These are phyloP conservation scores for Phaeosphaeriaceae sp. DNA, from an alignment of 2,329 filamentous ascomycete species.

Conservation along the genomic window DNA sequence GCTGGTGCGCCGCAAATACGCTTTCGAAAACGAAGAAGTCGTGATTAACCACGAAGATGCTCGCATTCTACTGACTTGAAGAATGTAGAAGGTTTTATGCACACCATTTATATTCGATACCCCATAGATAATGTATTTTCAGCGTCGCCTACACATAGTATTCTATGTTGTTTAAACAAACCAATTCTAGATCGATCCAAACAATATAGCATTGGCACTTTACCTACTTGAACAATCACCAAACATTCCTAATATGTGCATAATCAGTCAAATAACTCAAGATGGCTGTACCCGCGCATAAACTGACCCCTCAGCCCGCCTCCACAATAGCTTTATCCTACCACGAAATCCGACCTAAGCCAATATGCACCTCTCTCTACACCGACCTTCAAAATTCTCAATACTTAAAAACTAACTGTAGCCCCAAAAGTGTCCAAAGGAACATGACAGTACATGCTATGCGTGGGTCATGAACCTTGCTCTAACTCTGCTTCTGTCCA, in stretches of 20 bases:
- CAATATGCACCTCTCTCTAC: neutral
- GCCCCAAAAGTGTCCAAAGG: neutral
- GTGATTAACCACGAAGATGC: conserved; percentile 67
- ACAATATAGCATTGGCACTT: neutral
- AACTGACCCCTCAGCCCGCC: neutral
- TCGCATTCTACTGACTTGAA: conserved; percentile 66
- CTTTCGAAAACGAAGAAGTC: conserved; percentile 63
- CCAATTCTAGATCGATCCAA: neutral
- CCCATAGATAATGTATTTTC: conserved; percentile 14
- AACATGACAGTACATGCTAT: neutral
- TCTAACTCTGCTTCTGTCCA: neutral
- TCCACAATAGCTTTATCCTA: neutral
- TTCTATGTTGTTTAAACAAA: too few species aligned
- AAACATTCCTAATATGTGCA: too few species aligned
- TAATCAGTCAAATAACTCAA: too few species aligned
- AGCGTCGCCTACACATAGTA: neutral
- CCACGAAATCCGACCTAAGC: neutral
- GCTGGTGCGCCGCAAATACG: conserved; percentile 75
- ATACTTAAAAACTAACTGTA: neutral
- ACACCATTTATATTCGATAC: conserved; percentile 24
- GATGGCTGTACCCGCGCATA: too few species aligned
- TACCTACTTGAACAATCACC: too few species aligned
- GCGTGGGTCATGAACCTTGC: neutral
- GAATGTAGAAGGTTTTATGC: neutral
- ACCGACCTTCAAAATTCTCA: conserved; percentile 3